Evolutionary conservation across 2,329 filamentous ascomycete species (phyloP), one percentile per base, ranked within the genome.

Genomic region (Geosmithia putterillii): DNA sequence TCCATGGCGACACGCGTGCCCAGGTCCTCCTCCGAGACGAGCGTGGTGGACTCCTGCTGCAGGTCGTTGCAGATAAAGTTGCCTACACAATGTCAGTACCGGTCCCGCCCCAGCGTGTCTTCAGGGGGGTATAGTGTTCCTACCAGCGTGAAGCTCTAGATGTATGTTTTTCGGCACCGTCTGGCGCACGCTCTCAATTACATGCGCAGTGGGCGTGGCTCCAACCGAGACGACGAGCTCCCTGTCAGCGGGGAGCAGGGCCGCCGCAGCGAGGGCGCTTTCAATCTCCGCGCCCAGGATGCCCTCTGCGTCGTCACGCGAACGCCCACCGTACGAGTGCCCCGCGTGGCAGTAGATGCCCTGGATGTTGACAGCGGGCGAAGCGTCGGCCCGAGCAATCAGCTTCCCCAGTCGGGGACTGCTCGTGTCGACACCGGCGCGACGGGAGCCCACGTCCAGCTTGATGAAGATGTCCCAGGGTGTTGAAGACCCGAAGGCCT

Each of bases 341-440:
- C 59, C 58, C 0, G 61, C 60, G 41, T 64, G 61, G 41, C 58
- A 61, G 45, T 64, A 64, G 34, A 64, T 61, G 2, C 61, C 61
- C 40, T 58, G 52, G n/a, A 64, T 51, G 3, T 44, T 47, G 14
- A 60, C 55, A 1, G 52, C 51, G 0, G 54, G n/a, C 0, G 57
- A 62, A 10, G 45, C 43, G 41, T 57, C 51, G 0, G 51, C 57
- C 12, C 49, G 48, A 7, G 51, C 42, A 19, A 64, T 53, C 4
- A 64, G 43, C 2, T 43, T 40, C 6, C 48, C 44, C 1, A 64
- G 50, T 3, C 49, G 48, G 1, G 53, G 38, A 3, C 57, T 57
- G 18, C 50, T 48, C 2, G 52, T 45, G 5, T 49, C 47, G 15
- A 64, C 47, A 2, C 61, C 61, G 3, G 62, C 61, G 28, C 61